Evolutionary conservation across 306 rosid species (phyloP).

Genomic region (Begonia fuchsioides): DNA sequence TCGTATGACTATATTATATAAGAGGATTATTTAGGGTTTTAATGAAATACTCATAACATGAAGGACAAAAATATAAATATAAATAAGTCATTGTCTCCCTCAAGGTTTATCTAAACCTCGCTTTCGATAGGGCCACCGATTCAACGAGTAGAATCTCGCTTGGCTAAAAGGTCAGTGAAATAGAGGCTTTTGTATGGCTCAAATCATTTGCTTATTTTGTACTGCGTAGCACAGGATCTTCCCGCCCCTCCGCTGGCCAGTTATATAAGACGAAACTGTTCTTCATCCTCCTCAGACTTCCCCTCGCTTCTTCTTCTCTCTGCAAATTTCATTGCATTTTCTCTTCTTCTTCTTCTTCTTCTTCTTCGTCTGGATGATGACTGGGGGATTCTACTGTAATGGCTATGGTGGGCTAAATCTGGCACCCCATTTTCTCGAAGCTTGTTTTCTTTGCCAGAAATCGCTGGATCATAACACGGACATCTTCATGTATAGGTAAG

Average conservation of each 20-base stretch:
- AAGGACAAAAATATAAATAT: too few species aligned
- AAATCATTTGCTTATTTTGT: neutral
- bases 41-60: too few species aligned
- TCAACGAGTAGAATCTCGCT: too few species aligned
- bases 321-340: neutral
- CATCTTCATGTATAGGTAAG: slow-evolving; percentile 65
- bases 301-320: slow-evolving; percentile 1
- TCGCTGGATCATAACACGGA: slow-evolving; percentile 54
- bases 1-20: too few species aligned
- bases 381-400: slow-evolving; percentile 29
- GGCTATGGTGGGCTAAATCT: slow-evolving; percentile 24
- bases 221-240: neutral
- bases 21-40: too few species aligned
- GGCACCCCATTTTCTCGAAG: slow-evolving; percentile 71
- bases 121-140: too few species aligned
- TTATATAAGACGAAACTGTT: neutral
- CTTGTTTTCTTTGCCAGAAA: slow-evolving; percentile 69
- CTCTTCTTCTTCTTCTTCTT: neutral
- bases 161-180: too few species aligned
- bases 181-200: too few species aligned
- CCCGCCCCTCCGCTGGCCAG: neutral
- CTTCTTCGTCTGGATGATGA: slow-evolving; percentile 19
- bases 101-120: neutral
- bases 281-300: neutral
- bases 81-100: too few species aligned